Conservation (phyloP, 257 asterid species). For the Nicotiana knightiana region DNA sequence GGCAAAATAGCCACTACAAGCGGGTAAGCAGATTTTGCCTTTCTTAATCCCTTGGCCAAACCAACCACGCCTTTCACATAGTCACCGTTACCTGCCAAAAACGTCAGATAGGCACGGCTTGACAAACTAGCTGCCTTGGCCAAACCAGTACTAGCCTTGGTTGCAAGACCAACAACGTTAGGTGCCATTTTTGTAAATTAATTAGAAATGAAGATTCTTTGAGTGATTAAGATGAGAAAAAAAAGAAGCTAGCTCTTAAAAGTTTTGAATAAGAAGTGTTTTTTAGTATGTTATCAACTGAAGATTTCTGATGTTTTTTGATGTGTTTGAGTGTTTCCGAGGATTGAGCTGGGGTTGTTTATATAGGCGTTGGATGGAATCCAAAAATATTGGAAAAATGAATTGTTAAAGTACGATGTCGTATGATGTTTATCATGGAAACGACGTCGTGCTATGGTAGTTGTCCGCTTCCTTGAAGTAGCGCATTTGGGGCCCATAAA, state of each 20-base stretch:
- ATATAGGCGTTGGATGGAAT: background rate
- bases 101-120: conserved; percentile 7
- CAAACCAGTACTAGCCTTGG: background rate
- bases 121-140: background rate
- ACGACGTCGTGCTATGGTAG: too few relatives aligned
- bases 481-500: background rate
- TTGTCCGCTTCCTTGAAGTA: background rate
- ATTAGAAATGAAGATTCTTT: background rate
- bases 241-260: background rate
- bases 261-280: background rate
- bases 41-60: conserved; percentile 11
- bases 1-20: conserved; percentile 14
- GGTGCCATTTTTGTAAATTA: background rate
- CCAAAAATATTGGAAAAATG: background rate
- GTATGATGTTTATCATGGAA: background rate
- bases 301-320: background rate
- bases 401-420: background rate
- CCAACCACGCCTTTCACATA: conserved; percentile 15
- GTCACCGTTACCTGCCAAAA: conserved; percentile 13
- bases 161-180: background rate
- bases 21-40: conserved; percentile 9
- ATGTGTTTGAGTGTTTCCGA: background rate
- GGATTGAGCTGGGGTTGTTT: background rate
- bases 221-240: background rate
- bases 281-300: background rate